phyloP scores from a whole-genome alignment of 2,329 filamentous ascomycete species.

The Ceratocystiopsis sp. region DNA sequence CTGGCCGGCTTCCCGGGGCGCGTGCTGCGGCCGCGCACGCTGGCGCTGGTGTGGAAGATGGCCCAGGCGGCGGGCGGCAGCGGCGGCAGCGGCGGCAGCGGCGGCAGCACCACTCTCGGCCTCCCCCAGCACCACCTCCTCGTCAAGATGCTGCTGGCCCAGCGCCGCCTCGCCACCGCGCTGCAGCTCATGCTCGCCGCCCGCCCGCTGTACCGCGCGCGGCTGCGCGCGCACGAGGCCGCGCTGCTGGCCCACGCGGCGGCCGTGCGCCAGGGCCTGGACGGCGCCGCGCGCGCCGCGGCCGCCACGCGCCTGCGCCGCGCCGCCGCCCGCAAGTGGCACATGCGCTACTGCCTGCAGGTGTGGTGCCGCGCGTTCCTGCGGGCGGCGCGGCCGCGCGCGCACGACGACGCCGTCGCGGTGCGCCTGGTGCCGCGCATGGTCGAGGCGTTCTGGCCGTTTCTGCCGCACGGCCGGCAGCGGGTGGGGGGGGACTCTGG shows the following conservation, averaged over 20 bases:
- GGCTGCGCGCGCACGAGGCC: slow-evolving; percentile 9
- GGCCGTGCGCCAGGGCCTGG: slow-evolving; percentile 12
- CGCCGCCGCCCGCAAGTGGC: slow-evolving; percentile 14
- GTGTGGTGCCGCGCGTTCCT: slow-evolving; percentile 14
- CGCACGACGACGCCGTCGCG: slow-evolving; percentile 3
- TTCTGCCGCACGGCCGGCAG: slow-evolving; percentile 27
- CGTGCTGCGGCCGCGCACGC: slow-evolving; percentile 21
- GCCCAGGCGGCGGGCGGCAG: slow-evolving; percentile 44
- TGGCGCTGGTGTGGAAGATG: slow-evolving; percentile 36
- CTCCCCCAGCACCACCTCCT: slow-evolving; percentile 35
- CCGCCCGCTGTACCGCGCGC: slow-evolving; percentile 13
- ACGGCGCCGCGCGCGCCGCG: slow-evolving; percentile 1
- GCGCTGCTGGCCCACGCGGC: slow-evolving; percentile 12
- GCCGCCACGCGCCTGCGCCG: slow-evolving; percentile 11
- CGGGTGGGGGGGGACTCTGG: too few relatives aligned
- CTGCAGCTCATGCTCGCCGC: slow-evolving; percentile 15
- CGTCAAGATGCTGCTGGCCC: slow-evolving; percentile 20
- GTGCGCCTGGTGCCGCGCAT: slow-evolving; percentile 21
- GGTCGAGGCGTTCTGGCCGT: slow-evolving; percentile 29
- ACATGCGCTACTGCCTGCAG: slow-evolving; percentile 17
- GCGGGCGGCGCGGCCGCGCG: slow-evolving; percentile 5
- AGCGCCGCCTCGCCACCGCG: slow-evolving; percentile 5
- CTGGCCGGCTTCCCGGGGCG: slow-evolving; percentile 15
- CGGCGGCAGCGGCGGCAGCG: slow-evolving; percentile 35
- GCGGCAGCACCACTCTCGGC: too few relatives aligned